Evolutionary conservation across 352 stramenopile species (phyloP), one percentile per base, ranked within the genome.

Genomic region (Globisporangium camurandrum): DNA sequence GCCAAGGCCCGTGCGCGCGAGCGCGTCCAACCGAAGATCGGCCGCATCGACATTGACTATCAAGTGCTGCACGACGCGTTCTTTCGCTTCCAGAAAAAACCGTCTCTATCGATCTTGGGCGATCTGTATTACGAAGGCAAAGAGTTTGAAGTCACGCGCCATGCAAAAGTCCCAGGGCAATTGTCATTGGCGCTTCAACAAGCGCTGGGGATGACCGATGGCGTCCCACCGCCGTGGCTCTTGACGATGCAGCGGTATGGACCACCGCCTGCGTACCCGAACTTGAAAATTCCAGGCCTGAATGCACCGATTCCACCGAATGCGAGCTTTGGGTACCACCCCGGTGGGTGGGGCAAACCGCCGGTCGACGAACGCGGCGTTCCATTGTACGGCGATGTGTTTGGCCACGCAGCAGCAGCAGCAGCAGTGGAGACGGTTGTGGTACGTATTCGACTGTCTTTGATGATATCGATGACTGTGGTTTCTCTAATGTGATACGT

Each of bases 201-300:
- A 62, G 96, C 96, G 16, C 80, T 99, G 2, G 95, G 93, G 27
- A 99, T 99, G 93, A 66, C 83, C 23, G 83, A 94, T 49, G 82
- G 74, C 5, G 76, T 89, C 27, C 96, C 96, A 26, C 96, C 96
- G 27, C 97, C 96, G 17, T 99, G 96, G 96, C 79, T 99, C 1
- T 83, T 98, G 38, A 98, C 98, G 61, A 97, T 99, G 84, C 97
- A 99, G 69, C 78, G 96, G 53, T 99, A 98, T 67, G 96, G 97
- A 0, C 95, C 96, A 27, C 96, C 97, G 3, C 95, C 96, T 20
- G 94, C 84, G 24, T 99, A 99, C 66, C 95, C 95, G 7, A 96
- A 97, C 50, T 64, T 98, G 3, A 90, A 89, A 52, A 98, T 99
- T 67, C 95, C 97, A 33, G 97, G 97, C 30, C 73, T 99, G 41